phyloP scores from a whole-genome alignment of 2,329 filamentous ascomycete species.

The Grosmannia penicillata region DNA sequence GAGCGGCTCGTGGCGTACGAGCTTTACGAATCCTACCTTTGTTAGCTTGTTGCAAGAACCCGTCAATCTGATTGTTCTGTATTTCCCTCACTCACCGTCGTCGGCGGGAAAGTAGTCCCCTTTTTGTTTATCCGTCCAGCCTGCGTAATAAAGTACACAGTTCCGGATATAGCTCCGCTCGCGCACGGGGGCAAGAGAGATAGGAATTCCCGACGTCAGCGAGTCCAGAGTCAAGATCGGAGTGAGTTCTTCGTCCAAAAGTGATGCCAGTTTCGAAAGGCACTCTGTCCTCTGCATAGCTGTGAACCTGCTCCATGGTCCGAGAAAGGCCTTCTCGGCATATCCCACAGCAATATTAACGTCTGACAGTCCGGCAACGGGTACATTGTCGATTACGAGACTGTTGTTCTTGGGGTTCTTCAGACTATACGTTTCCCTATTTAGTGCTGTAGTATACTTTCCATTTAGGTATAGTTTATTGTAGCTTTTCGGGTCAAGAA shows the following conservation, averaged over 20 bases:
- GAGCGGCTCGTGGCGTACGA: conserved; percentile 19
- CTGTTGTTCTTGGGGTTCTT: conserved; percentile 1
- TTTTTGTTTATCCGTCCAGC: conserved; percentile 23
- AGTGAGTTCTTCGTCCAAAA: background rate
- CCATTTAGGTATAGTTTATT: conserved; percentile 1
- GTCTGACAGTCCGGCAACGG: background rate
- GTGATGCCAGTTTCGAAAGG: background rate
- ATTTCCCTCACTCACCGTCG: conserved; percentile 14
- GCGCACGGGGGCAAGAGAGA: background rate
- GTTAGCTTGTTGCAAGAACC: background rate
- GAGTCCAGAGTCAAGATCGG: conserved; percentile 20
- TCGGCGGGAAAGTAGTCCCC: conserved; percentile 23
- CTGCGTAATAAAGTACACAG: conserved; percentile 11
- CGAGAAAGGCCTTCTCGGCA: background rate
- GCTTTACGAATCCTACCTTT: conserved; percentile 15
- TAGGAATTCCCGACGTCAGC: conserved; percentile 29
- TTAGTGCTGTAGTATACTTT: background rate
- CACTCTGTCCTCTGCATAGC: background rate
- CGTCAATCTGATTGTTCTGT: conserved; percentile 17
- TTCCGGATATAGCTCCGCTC: conserved; percentile 34
- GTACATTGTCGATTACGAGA: background rate
- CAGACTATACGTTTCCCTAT: background rate
- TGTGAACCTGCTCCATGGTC: background rate
- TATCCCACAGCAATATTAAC: background rate
- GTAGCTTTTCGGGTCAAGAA: background rate